phyloP scores from a whole-genome alignment of 2,329 filamentous ascomycete genomes.

The Cercospora sp. region DNA sequence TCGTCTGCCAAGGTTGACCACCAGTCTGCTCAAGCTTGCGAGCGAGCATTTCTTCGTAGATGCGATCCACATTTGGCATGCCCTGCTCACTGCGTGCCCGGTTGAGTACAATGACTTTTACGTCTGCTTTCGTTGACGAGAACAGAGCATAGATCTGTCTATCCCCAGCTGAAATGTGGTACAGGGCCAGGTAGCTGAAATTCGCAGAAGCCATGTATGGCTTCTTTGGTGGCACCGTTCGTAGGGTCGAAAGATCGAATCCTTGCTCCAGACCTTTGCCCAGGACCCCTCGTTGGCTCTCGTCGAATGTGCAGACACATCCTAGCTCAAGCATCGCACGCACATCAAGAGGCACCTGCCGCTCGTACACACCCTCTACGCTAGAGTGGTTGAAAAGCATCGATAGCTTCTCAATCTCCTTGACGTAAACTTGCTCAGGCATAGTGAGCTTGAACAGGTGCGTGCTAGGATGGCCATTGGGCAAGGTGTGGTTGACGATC shows the following conservation, averaged over 20 bases:
- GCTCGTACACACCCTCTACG: slow-evolving; percentile 97
- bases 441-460: slow-evolving; percentile 94
- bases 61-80: slow-evolving; percentile 83
- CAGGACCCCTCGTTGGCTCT: slow-evolving; percentile 83
- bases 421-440: slow-evolving; percentile 82
- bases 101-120: slow-evolving; percentile 85
- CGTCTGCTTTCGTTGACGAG: slow-evolving; percentile 76
- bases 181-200: slow-evolving; percentile 79
- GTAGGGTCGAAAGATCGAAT: slow-evolving; percentile 79
- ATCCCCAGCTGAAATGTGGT: slow-evolving; percentile 88
- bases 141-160: slow-evolving; percentile 92
- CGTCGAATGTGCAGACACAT: slow-evolving; percentile 89
- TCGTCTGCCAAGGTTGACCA: slow-evolving; percentile 72
- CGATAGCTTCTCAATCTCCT: slow-evolving; percentile 79
- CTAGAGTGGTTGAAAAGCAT: slow-evolving; percentile 86
- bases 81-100: slow-evolving; percentile 78
- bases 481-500: slow-evolving; percentile 86
- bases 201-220: slow-evolving; percentile 75
- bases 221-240: slow-evolving; percentile 64
- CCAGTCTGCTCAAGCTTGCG: slow-evolving; percentile 66
- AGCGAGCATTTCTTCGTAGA: slow-evolving; percentile 76
- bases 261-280: slow-evolving; percentile 91
- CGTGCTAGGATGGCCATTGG: slow-evolving; percentile 90
- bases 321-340: slow-evolving; percentile 87
- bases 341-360: slow-evolving; percentile 81